Evolutionary conservation across 192 early-diverging fungal species (phyloP), one percentile per base, ranked within the genome.

Genomic region (Entomortierella chlamydospora): DNA sequence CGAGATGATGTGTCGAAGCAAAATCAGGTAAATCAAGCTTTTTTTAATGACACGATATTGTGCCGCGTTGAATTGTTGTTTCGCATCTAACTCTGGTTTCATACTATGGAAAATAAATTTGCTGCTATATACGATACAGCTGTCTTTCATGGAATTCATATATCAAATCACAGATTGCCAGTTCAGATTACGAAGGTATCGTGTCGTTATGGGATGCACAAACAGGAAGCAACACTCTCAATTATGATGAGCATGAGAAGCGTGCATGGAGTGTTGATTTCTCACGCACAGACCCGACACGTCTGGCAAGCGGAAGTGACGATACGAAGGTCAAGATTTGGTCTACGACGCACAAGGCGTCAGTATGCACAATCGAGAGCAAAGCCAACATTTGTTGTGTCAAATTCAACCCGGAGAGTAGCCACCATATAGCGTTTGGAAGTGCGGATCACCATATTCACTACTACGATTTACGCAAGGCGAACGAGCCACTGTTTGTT

Each of bases 191-290:
- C 69, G 96, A 97, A 61, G 96, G 96, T 7, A 85, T 94, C 3
- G 91, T 99, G 18, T 89, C 91, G 26, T 70, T 99, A 15, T 98
- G 96, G 96, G 96, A 99, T 78, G 87, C 90, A 2, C 80, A 83
- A 23, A 88, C 88, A 10, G 95, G 96, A 26, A 64, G 78, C 20
- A 76, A 87, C 39, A 87, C 91, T 2, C 70, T 82, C 53, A 82
- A 81, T 8, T 93, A 93, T 83, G 89, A 94, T 58, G 97, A 99
- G 72, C 97, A 99, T 76, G 94, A 97, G 68, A 93, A 94, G 83
- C 88, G 97, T 4, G 89, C 91, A 12, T 99, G 96, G 96, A 93
- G 95, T 55, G 92, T 98, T 9, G 95, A 98, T 73, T 97, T 94
- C 73, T 90, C 87, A 55, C 71, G 81, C 11, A 85, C 83, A 17